phyloP scores from a whole-genome alignment of 345 rosid genomes.

The Odontarrhena argentea region DNA sequence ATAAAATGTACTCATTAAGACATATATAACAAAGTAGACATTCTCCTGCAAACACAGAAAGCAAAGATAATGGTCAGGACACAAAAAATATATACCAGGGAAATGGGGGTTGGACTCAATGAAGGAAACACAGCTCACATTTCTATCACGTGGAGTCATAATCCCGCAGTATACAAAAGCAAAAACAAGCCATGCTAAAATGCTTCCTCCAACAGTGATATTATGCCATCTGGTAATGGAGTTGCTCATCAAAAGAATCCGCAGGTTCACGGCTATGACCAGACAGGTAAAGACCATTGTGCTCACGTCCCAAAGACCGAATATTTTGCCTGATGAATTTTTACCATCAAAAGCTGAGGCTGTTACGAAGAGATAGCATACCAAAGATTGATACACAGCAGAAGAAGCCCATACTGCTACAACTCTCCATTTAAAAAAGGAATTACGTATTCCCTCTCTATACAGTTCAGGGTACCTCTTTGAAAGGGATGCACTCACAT shows the following conservation, averaged over 20 bases:
- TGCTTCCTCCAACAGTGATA: constrained; percentile 88
- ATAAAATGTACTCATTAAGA: constrained; percentile 84
- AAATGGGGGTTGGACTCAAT: neutral
- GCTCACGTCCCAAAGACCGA: constrained; percentile 97
- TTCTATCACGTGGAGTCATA: constrained; percentile 48
- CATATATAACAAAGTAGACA: constrained; percentile 74
- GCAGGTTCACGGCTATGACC: constrained; percentile 85
- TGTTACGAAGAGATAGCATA: constrained; percentile 68
- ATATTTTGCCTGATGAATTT: constrained; percentile 75
- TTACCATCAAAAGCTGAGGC: constrained; percentile 56
- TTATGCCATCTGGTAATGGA: constrained; percentile 91
- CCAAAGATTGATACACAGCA: constrained; percentile 84
- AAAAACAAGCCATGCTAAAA: constrained; percentile 79
- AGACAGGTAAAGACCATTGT: constrained; percentile 93
- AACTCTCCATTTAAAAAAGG: constrained; percentile 88
- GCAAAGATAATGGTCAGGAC: neutral
- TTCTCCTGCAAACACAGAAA: constrained; percentile 63
- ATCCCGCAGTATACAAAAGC: constrained; percentile 66
- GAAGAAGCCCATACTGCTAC: constrained; percentile 85
- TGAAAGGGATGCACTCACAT: constrained; percentile 92
- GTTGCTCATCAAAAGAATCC: constrained; percentile 93
- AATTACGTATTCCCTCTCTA: constrained; percentile 81
- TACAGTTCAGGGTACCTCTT: constrained; percentile 93
- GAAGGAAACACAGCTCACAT: constrained; percentile 32
- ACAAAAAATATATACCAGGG: neutral